Conservation (phyloP, 768 basidiomycete genomes). For the Royoungia palumana region DNA sequence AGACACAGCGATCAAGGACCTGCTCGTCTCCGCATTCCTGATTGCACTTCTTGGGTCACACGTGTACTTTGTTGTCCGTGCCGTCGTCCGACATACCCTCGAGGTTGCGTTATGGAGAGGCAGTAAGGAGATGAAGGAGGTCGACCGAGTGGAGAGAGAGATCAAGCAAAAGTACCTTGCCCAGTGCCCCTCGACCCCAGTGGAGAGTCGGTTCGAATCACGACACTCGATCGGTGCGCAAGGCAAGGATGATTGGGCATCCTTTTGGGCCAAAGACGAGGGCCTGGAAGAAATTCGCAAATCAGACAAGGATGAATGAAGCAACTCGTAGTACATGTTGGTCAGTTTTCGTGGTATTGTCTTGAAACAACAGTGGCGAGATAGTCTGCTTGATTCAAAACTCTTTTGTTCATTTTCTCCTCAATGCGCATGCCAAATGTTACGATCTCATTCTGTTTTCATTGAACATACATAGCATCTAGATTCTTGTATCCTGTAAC, state of each 20-base stretch:
- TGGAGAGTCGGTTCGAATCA: not conserved
- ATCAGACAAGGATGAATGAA: constrained; percentile 56
- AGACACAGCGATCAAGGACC: constrained; percentile 41
- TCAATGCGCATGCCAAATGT: not conserved
- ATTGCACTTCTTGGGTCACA: constrained; percentile 85
- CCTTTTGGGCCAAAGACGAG: constrained; percentile 73
- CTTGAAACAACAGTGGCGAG: not conserved
- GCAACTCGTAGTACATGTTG: not conserved
- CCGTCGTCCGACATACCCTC: constrained; percentile 61
- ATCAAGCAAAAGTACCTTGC: constrained; percentile 44
- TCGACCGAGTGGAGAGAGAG: constrained; percentile 53
- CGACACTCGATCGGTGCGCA: not conserved
- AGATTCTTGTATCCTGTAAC: not conserved
- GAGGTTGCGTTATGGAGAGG: constrained; percentile 77
- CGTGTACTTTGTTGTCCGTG: constrained; percentile 69
- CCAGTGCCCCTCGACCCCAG: constrained; percentile 12
- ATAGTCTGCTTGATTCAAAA: not conserved
- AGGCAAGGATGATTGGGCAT: constrained; percentile 28
- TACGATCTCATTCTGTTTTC: not conserved
- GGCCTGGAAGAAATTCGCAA: constrained; percentile 70
- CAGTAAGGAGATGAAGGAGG: constrained; percentile 59
- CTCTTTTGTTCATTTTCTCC: not conserved
- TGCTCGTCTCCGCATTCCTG: constrained; percentile 62
- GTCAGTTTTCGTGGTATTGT: not conserved
- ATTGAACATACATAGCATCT: constrained; percentile 1